Base-by-base conservation (phyloP, 116 monocot species). In the Papilionanthe hybrid region DNA sequence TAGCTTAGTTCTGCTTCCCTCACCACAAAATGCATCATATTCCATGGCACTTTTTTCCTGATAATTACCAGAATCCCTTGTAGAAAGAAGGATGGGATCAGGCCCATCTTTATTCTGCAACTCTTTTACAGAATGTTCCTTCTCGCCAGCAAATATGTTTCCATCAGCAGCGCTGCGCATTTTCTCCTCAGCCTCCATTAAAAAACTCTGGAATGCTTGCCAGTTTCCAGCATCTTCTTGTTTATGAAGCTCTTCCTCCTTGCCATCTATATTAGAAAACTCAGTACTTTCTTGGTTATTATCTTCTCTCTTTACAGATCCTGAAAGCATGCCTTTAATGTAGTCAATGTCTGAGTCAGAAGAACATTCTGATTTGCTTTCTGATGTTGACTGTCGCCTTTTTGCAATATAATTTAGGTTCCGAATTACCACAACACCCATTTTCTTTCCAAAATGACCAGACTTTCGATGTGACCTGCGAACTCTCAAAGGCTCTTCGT, bases 141-240 rank as follows among this genome's bases (percentile, higher is more conserved):
- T 92, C 80, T 94, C 96, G 84, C 85, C 81, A 77, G 90, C 79
- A 85, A 92, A 92, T 79, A 92, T 84, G 58, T 83, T 86, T 42
- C 43, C 74, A 83, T 89, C 85, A 77, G 71, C 78, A 72, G 72
- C 32, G 45, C 60, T 80, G 73, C 68, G 37, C 48, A 84, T 85
- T 32, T 87, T 87, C 37, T 89, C 89, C 83, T 93, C 92, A 82
- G 90, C 79, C 83, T 77, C 91, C 49, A 96, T 60, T 56, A 96
- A 82, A 84, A 96, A 94, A 82, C 82, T 96, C 80, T 96, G 94
- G 74, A 96, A 94, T 42, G 85, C 92, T 78, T 92, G 83, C 96
- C 96, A 96, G 82, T 89, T 89, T 73, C 90, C 89, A 77, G 93
- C 87, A 78, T 89, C 89, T 78, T 80, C 86, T 72, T 87, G 82